Conservation (phyloP, 768 basidiomycete genomes). For the Mycena chlorophos region DNA sequence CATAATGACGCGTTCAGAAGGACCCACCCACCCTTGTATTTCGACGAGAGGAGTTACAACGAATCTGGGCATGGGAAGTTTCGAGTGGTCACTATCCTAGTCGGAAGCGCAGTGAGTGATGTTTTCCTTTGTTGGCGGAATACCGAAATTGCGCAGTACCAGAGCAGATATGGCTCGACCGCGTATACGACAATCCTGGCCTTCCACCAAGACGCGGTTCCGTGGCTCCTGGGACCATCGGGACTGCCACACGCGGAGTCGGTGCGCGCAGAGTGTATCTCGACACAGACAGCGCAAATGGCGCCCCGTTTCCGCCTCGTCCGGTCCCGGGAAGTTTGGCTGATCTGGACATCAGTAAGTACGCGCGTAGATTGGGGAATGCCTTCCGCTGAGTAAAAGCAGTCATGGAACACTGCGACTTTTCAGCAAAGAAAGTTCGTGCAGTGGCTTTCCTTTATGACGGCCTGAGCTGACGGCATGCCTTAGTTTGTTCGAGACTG, state of each 20-base stretch:
- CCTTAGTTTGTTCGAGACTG: conserved; percentile 96
- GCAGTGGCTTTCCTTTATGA: conserved; percentile 2
- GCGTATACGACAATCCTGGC: conserved; percentile 67
- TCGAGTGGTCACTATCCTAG: conserved; percentile 93
- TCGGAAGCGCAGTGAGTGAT: conserved; percentile 63
- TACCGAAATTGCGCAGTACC: conserved; percentile 53
- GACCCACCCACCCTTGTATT: conserved; percentile 45
- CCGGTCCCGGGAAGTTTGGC: conserved; percentile 82
- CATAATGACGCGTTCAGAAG: neutral
- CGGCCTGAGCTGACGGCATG: conserved; percentile 17
- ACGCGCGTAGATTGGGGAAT: neutral
- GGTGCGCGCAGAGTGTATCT: conserved; percentile 81
- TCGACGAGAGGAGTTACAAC: conserved; percentile 74
- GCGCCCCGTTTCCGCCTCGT: conserved; percentile 85
- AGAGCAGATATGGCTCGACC: conserved; percentile 59
- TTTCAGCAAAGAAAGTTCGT: conserved; percentile 71
- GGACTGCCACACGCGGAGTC: conserved; percentile 63
- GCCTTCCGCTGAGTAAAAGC: neutral
- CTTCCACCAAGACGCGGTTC: conserved; percentile 57
- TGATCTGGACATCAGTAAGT: conserved; percentile 68
- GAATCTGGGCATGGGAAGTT: conserved; percentile 97
- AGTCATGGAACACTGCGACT: conserved; percentile 93
- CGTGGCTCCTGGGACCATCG: conserved; percentile 48
- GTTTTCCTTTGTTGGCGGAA: neutral
- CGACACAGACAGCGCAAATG: conserved; percentile 60